These are phyloP conservation scores for Fusarium vanettenii DNA, from an alignment of 2,329 filamentous ascomycete species.

Conservation along the genomic window DNA sequence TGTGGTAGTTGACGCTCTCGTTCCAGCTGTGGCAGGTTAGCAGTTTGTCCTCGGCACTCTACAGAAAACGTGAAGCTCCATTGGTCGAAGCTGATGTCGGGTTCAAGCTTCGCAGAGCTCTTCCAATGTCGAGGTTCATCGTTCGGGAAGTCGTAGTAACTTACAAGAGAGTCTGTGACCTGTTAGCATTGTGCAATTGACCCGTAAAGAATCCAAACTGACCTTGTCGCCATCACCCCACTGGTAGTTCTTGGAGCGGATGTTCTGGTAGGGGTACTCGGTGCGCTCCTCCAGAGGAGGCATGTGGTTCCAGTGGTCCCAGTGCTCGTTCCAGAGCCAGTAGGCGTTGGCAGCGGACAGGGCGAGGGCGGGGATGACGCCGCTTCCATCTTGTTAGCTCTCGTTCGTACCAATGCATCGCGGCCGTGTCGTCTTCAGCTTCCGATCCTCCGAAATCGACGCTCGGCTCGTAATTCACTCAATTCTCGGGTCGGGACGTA, in stretches of 20 bases:
- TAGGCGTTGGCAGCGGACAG: slow-evolving; percentile 85
- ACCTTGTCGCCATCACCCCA: slow-evolving; percentile 98
- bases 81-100: not conserved
- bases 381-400: slow-evolving; percentile 63
- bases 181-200: slow-evolving; percentile 41
- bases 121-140: slow-evolving; percentile 1
- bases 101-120: slow-evolving; percentile 19
- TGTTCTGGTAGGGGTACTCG: slow-evolving; percentile 98
- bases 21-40: slow-evolving; percentile 80
- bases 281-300: slow-evolving; percentile 88
- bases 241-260: slow-evolving; percentile 93
- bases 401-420: slow-evolving; percentile 9
- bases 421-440: slow-evolving; percentile 15
- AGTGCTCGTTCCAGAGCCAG: slow-evolving; percentile 93
- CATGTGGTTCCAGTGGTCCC: slow-evolving; percentile 92
- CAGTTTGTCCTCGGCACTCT: not conserved
- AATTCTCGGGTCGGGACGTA: slow-evolving; percentile 63
- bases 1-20: slow-evolving; percentile 94
- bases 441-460: slow-evolving; percentile 28
- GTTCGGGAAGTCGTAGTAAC: slow-evolving; percentile 28
- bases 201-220: slow-evolving; percentile 29
- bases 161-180: slow-evolving; percentile 64
- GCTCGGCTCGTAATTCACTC: slow-evolving; percentile 43
- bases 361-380: slow-evolving; percentile 77
- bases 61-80: not conserved